phyloP scores from a whole-genome alignment of 805 yeast genomes.

The Candida fluviatilis region DNA sequence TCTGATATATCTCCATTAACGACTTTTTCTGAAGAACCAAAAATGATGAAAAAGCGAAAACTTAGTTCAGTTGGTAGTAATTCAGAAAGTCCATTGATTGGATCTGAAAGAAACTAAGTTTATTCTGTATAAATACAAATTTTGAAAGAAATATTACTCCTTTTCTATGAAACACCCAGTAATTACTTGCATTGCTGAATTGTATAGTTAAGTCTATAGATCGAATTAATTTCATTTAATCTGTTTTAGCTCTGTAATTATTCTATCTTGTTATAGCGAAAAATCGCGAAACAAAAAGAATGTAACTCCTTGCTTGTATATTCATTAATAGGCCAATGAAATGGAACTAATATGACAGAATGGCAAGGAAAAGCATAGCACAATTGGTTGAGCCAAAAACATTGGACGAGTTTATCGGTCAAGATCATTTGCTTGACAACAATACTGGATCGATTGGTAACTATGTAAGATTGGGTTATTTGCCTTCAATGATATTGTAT shows the following conservation, averaged over 20 bases:
- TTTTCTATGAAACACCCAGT: no score
- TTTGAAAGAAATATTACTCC: no score
- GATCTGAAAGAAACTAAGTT: background rate
- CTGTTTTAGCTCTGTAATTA: no score
- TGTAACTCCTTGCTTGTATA: no score
- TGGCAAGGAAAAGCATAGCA: background rate
- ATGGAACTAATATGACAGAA: background rate
- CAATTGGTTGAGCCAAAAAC: slow-evolving; percentile 42
- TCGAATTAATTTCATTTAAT: no score
- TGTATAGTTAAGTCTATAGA: no score
- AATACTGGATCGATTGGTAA: slow-evolving; percentile 60
- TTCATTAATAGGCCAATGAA: background rate
- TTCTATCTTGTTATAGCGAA: no score
- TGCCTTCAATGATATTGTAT: slow-evolving; percentile 87
- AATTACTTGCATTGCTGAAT: no score
- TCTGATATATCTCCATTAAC: slow-evolving; percentile 1
- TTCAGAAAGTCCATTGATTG: background rate
- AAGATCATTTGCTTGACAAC: slow-evolving; percentile 64
- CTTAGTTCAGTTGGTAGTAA: background rate
- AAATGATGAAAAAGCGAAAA: background rate
- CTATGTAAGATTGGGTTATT: slow-evolving; percentile 56
- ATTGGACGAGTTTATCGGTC: slow-evolving; percentile 78
- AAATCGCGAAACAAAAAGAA: no score
- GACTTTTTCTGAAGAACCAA: background rate
- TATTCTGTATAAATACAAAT: background rate